phyloP scores from a whole-genome alignment of 148 eudicot species.

The Dysphania ambrosioides region DNA sequence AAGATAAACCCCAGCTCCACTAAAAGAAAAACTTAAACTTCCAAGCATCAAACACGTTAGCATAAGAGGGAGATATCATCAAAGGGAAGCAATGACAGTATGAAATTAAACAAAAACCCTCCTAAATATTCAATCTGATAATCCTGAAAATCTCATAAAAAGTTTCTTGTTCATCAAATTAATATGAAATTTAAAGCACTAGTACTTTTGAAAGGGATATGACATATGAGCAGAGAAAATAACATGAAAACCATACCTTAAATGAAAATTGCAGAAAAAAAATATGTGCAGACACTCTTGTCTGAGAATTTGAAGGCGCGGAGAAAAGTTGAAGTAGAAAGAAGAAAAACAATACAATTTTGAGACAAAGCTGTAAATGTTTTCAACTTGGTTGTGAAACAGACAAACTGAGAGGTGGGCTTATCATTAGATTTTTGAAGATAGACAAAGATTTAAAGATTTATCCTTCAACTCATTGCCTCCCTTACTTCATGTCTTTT shows the following conservation, averaged over 20 bases:
- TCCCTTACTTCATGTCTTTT: neutral
- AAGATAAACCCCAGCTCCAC: constrained; percentile 9
- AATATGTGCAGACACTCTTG: neutral
- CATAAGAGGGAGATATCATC: neutral
- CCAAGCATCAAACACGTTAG: constrained; percentile 9
- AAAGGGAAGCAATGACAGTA: too few species aligned
- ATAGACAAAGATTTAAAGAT: constrained; percentile 4
- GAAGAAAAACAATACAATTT: neutral
- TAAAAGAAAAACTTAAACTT: neutral
- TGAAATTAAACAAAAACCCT: constrained; percentile 17
- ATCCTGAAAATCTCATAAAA: neutral
- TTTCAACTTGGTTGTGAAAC: constrained; percentile 29
- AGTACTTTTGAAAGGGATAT: constrained; percentile 8
- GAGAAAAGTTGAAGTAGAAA: constrained; percentile 14
- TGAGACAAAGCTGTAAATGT: constrained; percentile 9
- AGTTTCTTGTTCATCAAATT: neutral
- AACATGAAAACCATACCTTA: neutral
- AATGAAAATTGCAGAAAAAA: neutral
- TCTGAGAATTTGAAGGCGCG: constrained; percentile 16
- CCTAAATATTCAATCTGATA: constrained; percentile 6
- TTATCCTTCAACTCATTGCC: constrained; percentile 1
- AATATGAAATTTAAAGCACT: neutral
- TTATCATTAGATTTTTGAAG: constrained; percentile 27
- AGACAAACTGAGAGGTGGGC: constrained; percentile 45
- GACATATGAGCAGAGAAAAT: neutral